Evolutionary conservation across 352 stramenopile genomes (phyloP).

Genomic region (Phytophthora boehmeriae): DNA sequence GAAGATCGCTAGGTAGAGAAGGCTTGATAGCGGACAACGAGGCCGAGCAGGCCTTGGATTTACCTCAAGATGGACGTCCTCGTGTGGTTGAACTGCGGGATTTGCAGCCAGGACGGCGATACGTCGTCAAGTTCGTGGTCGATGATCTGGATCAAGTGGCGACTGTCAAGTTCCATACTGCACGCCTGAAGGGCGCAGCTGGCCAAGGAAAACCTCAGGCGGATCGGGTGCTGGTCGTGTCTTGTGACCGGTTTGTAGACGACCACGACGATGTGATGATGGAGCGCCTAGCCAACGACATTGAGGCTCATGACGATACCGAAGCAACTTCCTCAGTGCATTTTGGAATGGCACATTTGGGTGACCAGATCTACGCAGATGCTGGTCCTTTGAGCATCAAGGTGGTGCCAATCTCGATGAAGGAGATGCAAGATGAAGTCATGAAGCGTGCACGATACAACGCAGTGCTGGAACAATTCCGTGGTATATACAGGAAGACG

Average conservation of each 20-base stretch:
- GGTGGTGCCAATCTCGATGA: conserved; percentile 27
- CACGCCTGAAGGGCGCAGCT: not conserved
- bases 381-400: conserved; percentile 38
- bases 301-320: conserved; percentile 43
- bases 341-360: conserved; percentile 61
- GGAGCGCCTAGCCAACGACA: conserved; percentile 41
- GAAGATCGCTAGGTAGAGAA: conserved; percentile 4
- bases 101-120: conserved; percentile 43
- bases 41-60: conserved; percentile 2
- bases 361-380: conserved; percentile 68
- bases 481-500: conserved; percentile 60
- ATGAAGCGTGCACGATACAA: conserved; percentile 20
- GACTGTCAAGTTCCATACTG: conserved; percentile 48
- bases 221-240: conserved; percentile 48
- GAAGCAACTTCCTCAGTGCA: conserved; percentile 29
- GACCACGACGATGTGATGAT: conserved; percentile 59
- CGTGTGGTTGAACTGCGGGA: conserved; percentile 33
- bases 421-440: conserved; percentile 27
- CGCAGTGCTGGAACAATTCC: conserved; percentile 43
- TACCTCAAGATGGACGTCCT: conserved; percentile 17
- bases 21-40: conserved; percentile 2
- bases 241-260: conserved; percentile 68
- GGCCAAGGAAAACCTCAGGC: not conserved
- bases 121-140: conserved; percentile 42
- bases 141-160: conserved; percentile 7